A percentile compares a stretch with the other conserved stretches of the same genome.
Conservation (phyloP, 2,329 filamentous ascomycete species). For the Epichloe aotearoae region DNA sequence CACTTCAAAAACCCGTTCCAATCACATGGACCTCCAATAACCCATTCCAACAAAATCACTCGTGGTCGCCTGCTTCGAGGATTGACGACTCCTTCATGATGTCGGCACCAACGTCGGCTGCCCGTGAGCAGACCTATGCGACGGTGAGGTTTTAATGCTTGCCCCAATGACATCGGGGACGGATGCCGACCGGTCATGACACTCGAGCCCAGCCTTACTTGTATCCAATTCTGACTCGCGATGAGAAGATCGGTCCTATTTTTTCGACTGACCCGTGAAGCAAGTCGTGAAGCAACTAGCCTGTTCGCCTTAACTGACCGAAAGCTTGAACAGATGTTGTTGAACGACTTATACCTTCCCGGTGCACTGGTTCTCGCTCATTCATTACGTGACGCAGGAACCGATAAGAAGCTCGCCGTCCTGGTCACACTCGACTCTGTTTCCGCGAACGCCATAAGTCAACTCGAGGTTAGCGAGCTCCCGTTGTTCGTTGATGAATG, state of each 20-base stretch:
- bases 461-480: constrained; percentile 52
- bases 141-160: constrained; percentile 30
- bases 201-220: not conserved
- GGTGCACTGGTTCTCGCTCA: constrained; percentile 89
- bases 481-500: not conserved
- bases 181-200: not conserved
- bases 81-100: not conserved
- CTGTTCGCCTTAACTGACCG: not conserved
- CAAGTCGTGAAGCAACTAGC: not conserved
- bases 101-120: not conserved
- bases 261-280: not conserved
- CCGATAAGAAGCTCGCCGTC: constrained; percentile 72
- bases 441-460: constrained; percentile 57
- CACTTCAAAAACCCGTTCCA: not conserved
- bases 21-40: not conserved
- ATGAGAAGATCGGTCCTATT: not conserved
- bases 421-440: constrained; percentile 73
- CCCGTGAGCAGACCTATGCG: constrained; percentile 39
- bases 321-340: constrained; percentile 54
- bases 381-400: constrained; percentile 82
- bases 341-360: constrained; percentile 86
- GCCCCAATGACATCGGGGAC: not conserved
- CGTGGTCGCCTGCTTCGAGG: not conserved
- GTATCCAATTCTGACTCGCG: not conserved
- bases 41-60: not conserved